Base-by-base conservation (phyloP, 148 eudicot genomes). In the Rhododendron molle region DNA sequence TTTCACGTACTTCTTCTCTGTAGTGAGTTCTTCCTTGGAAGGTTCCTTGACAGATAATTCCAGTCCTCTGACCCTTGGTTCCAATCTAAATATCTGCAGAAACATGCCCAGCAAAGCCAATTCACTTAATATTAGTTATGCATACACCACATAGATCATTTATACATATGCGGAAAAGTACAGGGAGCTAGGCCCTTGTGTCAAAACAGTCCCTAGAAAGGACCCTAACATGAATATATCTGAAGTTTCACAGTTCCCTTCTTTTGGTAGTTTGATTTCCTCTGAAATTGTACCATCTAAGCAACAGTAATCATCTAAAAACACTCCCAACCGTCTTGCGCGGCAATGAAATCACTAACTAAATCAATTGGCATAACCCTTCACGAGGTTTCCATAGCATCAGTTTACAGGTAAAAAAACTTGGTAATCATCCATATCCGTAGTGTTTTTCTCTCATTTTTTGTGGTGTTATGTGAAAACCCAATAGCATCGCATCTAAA, bases 61-160 rank as follows among this genome's bases (percentile, higher is more conserved):
- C 47, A 78, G n/a, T 43, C 82, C 88, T 49, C 83, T 84, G 84
- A 93, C 76, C 87, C 83, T 91, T 52, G 99, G 98, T 76, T 92
- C 98, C 87, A 97, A 87, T 83, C 98, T 91, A 84, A 97, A 94
- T 88, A 95, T 86, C 99, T 95, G 89, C 71, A 77, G 30, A 86
- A 73, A 72, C n/a, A 80, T 20, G 11, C n/a, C 47, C 21, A 52
- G n/a, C 56, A 44, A 83, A 21, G 15, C 32, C 32, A 58, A 80
- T 32, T 28, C 71, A 32, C 16, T 58, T 36, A 62, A 69, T 69
- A 28, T 69, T 12, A 69, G 58, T 81, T 43, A 38, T 14, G 23
- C 13, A 52, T 34, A 80, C 40, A 16, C 78, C 52, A 26, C 10
- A 36, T 13, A 76, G 23, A 36, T 52, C 65, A 32, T 38, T 20